Evolutionary conservation across 768 basidiomycete genomes (phyloP), one percentile per base, ranked within the genome.

Genomic region (Lyophyllum atratum): DNA sequence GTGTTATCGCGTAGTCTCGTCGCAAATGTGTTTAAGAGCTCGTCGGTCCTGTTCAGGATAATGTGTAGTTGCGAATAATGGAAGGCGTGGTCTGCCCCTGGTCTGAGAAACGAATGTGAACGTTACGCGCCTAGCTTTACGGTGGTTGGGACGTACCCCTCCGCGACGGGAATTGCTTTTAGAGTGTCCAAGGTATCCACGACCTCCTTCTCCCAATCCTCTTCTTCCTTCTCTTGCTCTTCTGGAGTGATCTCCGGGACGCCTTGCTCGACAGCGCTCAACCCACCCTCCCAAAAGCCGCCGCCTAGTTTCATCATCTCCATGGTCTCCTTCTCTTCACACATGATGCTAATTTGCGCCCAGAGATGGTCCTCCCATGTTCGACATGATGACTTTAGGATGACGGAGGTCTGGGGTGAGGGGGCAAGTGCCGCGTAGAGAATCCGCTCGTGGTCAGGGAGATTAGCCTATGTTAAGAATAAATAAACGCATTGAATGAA

Each of bases 281-380:
- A 61, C 1, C 86, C 88, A 19, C 78, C 79, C 56, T 90, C 89
- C 94, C 95, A 96, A 68, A 92, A 95, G 40, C 88, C 84, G 0
- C 86, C 87, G 0, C 88, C 86, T 6, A 93, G 68, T 37, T 81
- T 79, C 10, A 77, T 69, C 65, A 98, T 80, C 59, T 89, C 86
- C 28, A 77, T 79, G 44, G 85, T 87, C 67, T 89, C 82, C 57
- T 90, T 86, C 62, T 93, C 87, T 67, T 95, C 92, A 64, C 91
- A 89, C 37, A 92, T 76, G 48, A 92, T 80, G 62, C 86, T 86
- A 49, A 95, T 76, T 56, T 92, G 88, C 0, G 92, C 93, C 97
- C 97, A 99, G 0, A 98, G 77, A 67, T 95, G 89, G 66, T 99
- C 97, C 66, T 95, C 92, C 95, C 96, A 98, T 21, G 91, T 89